Percentiles rank a stretch among this genome's conserved stretches.
phyloP scores from a whole-genome alignment of 192 early-diverging fungal genomes.

The Backusella mclennaniae region DNA sequence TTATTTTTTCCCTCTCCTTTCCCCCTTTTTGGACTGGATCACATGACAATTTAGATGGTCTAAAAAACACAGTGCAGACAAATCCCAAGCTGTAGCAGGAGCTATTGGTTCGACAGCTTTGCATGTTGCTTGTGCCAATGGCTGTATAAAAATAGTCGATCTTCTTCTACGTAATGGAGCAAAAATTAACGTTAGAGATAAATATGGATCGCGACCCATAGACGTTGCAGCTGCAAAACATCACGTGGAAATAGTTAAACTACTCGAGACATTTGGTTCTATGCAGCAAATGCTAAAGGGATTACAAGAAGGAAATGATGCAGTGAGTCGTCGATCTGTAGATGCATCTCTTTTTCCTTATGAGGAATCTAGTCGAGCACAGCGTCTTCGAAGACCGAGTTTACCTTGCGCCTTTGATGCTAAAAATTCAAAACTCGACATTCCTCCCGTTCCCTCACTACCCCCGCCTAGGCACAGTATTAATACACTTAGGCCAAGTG shows the following conservation, averaged over 20 bases:
- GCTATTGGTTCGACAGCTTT: slow-evolving; percentile 73
- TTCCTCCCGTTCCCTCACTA: slow-evolving; percentile 10
- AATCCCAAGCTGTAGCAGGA: slow-evolving; percentile 45
- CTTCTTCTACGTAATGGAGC: slow-evolving; percentile 64
- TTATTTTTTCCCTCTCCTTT: background rate
- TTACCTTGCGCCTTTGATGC: slow-evolving; percentile 35
- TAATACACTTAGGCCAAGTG: background rate
- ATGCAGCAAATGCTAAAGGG: slow-evolving; percentile 30
- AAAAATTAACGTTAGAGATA: slow-evolving; percentile 56
- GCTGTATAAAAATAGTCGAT: slow-evolving; percentile 58
- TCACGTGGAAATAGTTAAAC: slow-evolving; percentile 48
- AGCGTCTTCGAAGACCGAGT: slow-evolving; percentile 30
- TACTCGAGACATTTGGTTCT: slow-evolving; percentile 38
- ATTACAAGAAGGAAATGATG: slow-evolving; percentile 11
- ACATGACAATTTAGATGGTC: slow-evolving; percentile 31
- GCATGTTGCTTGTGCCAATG: slow-evolving; percentile 82
- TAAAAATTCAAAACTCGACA: slow-evolving; percentile 11
- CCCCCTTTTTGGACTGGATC: background rate
- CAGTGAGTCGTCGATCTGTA: slow-evolving; percentile 10
- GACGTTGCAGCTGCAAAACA: slow-evolving; percentile 49
- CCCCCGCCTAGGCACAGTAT: background rate
- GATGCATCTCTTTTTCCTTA: slow-evolving; percentile 5
- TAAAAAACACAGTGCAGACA: slow-evolving; percentile 38
- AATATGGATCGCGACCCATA: slow-evolving; percentile 53
- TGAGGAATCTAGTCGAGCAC: slow-evolving; percentile 2